phyloP scores from a whole-genome alignment of 345 rosid species.

The Salix udensis region DNA sequence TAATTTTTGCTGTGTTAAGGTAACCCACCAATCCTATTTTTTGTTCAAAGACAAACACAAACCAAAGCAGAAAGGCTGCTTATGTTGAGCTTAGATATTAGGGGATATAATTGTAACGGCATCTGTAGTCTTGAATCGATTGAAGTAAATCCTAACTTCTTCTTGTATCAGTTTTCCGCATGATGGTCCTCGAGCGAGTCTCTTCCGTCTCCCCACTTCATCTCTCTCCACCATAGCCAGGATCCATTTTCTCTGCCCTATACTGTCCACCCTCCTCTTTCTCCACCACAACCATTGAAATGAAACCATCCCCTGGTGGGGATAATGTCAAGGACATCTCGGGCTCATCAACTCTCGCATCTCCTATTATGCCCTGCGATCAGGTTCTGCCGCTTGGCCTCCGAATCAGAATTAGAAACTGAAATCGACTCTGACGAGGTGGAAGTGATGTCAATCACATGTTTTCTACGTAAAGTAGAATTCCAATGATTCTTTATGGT shows the following conservation, averaged over 20 bases:
- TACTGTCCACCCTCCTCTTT: constrained; percentile 7
- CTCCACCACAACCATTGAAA: not conserved
- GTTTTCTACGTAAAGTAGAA: constrained; percentile 46
- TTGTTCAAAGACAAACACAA: too few species aligned
- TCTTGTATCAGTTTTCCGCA: not conserved
- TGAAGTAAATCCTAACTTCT: not conserved
- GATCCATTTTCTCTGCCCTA: not conserved
- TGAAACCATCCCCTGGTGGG: constrained; percentile 39
- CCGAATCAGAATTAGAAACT: constrained; percentile 20
- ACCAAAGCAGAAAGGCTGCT: too few species aligned
- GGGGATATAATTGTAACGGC: too few species aligned
- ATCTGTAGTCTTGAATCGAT: not conserved
- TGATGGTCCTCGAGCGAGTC: not conserved
- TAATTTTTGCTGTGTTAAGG: too few species aligned
- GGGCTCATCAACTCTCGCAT: not conserved
- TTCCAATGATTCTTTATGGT: constrained; percentile 71
- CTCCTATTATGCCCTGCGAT: constrained; percentile 16
- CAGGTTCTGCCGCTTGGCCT: constrained; percentile 30
- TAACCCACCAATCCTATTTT: too few species aligned
- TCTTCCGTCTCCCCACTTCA: not conserved
- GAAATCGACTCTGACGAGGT: constrained; percentile 36
- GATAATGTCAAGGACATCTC: constrained; percentile 41
- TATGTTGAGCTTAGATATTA: too few species aligned
- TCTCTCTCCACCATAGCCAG: not conserved
- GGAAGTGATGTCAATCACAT: constrained; percentile 22